Evolutionary conservation across 768 basidiomycete species (phyloP).

Genomic region (Tulasnella sp.): DNA sequence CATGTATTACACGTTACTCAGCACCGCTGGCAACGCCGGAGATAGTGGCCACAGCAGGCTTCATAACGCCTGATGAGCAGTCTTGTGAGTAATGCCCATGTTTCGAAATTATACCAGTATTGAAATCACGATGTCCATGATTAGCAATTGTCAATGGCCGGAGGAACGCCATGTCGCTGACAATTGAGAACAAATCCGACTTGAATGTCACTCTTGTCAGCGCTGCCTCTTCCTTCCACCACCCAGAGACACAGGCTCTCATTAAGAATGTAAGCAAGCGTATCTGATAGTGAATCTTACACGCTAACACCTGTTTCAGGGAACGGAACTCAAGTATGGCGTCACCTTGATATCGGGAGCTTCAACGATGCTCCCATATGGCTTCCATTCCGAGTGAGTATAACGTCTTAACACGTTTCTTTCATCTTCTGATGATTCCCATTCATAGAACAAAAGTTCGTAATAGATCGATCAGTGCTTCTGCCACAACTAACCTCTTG

Average conservation of each 20-base stretch:
- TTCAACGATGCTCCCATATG: constrained; percentile 54
- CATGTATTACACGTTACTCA: not conserved
- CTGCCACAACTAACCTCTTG: no score
- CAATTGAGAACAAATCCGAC: constrained; percentile 63
- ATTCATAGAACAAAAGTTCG: constrained; percentile 2
- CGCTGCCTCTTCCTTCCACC: constrained; percentile 53
- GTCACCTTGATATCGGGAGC: constrained; percentile 41
- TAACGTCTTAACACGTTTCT: not conserved
- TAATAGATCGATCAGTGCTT: constrained; percentile 1
- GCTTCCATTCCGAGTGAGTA: constrained; percentile 72
- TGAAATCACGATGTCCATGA: not conserved
- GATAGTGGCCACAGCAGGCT: constrained; percentile 40
- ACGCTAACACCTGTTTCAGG: constrained; percentile 30
- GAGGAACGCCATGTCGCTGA: constrained; percentile 50
- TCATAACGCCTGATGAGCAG: constrained; percentile 61
- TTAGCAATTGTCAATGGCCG: constrained; percentile 75
- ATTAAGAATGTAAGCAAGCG: constrained; percentile 54
- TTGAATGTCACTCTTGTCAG: constrained; percentile 54
- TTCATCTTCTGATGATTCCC: constrained; percentile 6
- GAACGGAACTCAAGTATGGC: constrained; percentile 42
- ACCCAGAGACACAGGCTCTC: constrained; percentile 47
- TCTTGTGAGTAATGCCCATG: constrained; percentile 42
- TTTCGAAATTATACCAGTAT: not conserved
- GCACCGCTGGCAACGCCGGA: constrained; percentile 31
- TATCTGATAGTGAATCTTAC: not conserved